Base-by-base conservation (phyloP, 2,329 filamentous ascomycete genomes). In the Aspergillus terreus region DNA sequence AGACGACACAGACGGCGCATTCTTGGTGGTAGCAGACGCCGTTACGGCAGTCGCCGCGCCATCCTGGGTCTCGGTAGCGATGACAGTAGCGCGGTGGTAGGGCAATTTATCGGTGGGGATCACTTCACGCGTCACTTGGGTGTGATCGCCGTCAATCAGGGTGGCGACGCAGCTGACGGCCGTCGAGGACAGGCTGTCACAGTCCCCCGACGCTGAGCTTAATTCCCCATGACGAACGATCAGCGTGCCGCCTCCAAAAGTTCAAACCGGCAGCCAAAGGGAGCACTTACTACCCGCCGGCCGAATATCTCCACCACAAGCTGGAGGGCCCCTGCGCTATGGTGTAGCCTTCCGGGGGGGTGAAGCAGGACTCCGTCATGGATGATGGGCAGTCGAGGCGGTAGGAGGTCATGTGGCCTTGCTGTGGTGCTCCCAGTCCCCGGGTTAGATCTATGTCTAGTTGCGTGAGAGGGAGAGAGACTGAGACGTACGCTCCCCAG, bases 141-240 rank as follows among this genome's bases (percentile, higher is more conserved):
- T 58, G 5, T 50, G 55, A 15, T 49, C 57, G 15, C 50, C 57
- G 47, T 62, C 60, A n/a, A 51, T 38, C n/a, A 44, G 10, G 9
- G 57, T 25, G 6, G 51, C 51, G 6, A 42, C 49, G 58, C 65
- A 68, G 15, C 60, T 63, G 51, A 62, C 51, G 40, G 52, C 63
- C 43, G 65, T 66, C 32, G 62, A 62, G 45, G 59, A 56, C 17
- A 51, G 53, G 53, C 62, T 40, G 6, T 57, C 52, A 63, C 65
- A 68, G 44, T 44, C 46, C 47, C 44, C 23, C 41, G 23, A 48
- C 40, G 47, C 44, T 7, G n/a, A 47, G 46, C 56, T 58, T 12
- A 9, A 6, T 38, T 38, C 14, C 3, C 19, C 19, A 19, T 19
- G 19, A 19, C 19, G 19, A 19, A 19, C 19, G 19, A 19, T 19